Percentiles rank a stretch among this genome's conserved stretches.
Conservation (phyloP, 1,139 yeast species). For the Nadsonia starkeyi-henricii region DNA sequence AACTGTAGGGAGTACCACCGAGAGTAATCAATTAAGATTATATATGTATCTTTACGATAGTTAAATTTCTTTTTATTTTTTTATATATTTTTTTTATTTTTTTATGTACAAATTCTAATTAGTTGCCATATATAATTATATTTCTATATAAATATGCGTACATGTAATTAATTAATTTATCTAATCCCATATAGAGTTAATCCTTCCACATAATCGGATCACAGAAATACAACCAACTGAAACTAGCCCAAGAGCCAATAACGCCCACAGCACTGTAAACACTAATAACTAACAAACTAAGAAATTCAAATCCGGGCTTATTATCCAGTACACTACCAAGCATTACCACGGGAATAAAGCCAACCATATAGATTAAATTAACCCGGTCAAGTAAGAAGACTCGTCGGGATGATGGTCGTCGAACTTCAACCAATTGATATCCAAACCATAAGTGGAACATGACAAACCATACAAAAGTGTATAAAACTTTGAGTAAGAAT, state of each 20-base stretch:
- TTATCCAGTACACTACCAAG: constrained; percentile 46
- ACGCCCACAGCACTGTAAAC: constrained; percentile 81
- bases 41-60: no score
- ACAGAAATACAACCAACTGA: constrained; percentile 76
- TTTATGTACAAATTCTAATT: no score
- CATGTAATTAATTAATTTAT: not conserved
- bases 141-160: no score
- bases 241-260: constrained; percentile 75
- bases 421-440: constrained; percentile 48
- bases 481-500: constrained; percentile 60
- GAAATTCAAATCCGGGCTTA: constrained; percentile 36
- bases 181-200: not conserved
- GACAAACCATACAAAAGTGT: constrained; percentile 76
- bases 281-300: constrained; percentile 69
- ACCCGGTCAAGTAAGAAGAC: constrained; percentile 59
- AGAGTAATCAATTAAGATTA: no score
- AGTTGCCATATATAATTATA: no score
- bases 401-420: constrained; percentile 32
- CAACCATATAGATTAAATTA: constrained; percentile 51
- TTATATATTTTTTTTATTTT: no score
- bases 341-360: constrained; percentile 44
- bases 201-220: constrained; percentile 19
- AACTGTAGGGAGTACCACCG: no score
- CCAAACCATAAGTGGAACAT: constrained; percentile 60
- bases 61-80: no score